A percentile compares a stretch with the other conserved stretches of the same genome.
phyloP scores from a whole-genome alignment of 768 basidiomycete genomes.

The Chalciporus chontae region DNA sequence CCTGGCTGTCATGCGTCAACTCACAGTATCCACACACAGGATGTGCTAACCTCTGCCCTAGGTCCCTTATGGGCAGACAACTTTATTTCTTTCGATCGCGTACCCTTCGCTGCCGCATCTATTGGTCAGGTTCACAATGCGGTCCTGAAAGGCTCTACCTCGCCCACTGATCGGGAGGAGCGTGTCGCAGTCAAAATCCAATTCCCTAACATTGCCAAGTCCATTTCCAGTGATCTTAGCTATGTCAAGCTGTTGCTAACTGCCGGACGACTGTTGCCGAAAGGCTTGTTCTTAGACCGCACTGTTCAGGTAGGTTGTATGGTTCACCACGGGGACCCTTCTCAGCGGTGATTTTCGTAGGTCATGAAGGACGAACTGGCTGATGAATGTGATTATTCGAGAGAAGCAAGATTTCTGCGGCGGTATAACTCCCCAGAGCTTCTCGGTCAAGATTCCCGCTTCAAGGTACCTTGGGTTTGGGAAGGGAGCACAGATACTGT shows the following conservation, averaged over 20 bases:
- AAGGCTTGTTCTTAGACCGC: slow-evolving; percentile 85
- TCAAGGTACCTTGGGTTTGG: slow-evolving; percentile 86
- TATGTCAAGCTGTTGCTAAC: slow-evolving; percentile 82
- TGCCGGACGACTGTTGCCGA: slow-evolving; percentile 77
- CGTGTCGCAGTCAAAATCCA: slow-evolving; percentile 86
- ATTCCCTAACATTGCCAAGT: slow-evolving; percentile 87
- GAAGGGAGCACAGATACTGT: slow-evolving; percentile 77
- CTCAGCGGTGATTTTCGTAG: slow-evolving; percentile 30
- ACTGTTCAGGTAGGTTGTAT: slow-evolving; percentile 60
- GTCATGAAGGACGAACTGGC: slow-evolving; percentile 87
- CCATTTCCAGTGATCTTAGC: slow-evolving; percentile 83
- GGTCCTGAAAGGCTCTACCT: slow-evolving; percentile 47
- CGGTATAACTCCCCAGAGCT: slow-evolving; percentile 50
- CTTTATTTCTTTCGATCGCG: slow-evolving; percentile 74
- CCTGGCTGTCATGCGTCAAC: background rate
- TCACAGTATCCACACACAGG: slow-evolving; percentile 25
- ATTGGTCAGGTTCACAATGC: slow-evolving; percentile 95
- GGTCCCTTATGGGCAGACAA: slow-evolving; percentile 69
- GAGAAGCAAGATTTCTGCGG: slow-evolving; percentile 72
- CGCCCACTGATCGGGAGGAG: slow-evolving; percentile 53
- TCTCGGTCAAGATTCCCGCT: slow-evolving; percentile 60
- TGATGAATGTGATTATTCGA: slow-evolving; percentile 88
- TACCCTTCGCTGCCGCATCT: slow-evolving; percentile 93
- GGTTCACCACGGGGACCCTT: background rate
- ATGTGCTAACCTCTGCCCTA: slow-evolving; percentile 74